These are phyloP conservation scores for Choiromyces venosus DNA, from an alignment of 495 filamentous ascomycete genomes.

Conservation along the genomic window DNA sequence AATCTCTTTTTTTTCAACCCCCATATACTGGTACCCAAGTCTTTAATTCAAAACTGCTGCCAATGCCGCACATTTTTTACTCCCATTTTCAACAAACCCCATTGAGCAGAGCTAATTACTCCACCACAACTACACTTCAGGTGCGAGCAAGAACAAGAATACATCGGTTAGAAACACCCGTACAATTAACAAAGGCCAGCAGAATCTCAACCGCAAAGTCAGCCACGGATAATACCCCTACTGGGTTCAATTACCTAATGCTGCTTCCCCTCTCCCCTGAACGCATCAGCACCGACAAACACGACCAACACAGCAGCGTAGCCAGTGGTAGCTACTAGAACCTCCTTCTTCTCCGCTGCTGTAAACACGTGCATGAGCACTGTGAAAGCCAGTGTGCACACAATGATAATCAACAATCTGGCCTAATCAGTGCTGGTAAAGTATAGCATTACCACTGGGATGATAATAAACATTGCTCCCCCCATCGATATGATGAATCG, in stretches of 20 bases:
- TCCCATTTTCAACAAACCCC: neutral
- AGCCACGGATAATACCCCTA: too few relatives aligned
- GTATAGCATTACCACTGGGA: conserved; percentile 14
- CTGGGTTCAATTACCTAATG: too few relatives aligned
- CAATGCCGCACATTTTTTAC: neutral
- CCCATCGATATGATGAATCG: conserved; percentile 8
- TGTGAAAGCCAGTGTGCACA: conserved; percentile 10
- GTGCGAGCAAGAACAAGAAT: neutral
- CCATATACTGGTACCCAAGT: neutral
- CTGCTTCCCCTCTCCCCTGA: too few relatives aligned
- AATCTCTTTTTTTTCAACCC: neutral
- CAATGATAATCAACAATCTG: conserved; percentile 17
- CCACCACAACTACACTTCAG: neutral
- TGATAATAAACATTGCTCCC: conserved; percentile 9
- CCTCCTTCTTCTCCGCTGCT: conserved; percentile 16
- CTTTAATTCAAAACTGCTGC: neutral
- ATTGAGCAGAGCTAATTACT: neutral
- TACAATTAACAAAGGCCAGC: too few relatives aligned
- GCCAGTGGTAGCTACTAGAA: conserved; percentile 19
- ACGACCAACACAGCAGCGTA: conserved; percentile 24
- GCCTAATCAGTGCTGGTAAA: conserved; percentile 23
- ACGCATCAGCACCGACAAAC: too few relatives aligned
- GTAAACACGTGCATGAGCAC: conserved; percentile 13
- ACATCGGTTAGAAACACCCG: neutral
- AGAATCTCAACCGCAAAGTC: neutral